Base-by-base conservation (phyloP, 176 grass and related monocot genomes). In the Triticum urartu region DNA sequence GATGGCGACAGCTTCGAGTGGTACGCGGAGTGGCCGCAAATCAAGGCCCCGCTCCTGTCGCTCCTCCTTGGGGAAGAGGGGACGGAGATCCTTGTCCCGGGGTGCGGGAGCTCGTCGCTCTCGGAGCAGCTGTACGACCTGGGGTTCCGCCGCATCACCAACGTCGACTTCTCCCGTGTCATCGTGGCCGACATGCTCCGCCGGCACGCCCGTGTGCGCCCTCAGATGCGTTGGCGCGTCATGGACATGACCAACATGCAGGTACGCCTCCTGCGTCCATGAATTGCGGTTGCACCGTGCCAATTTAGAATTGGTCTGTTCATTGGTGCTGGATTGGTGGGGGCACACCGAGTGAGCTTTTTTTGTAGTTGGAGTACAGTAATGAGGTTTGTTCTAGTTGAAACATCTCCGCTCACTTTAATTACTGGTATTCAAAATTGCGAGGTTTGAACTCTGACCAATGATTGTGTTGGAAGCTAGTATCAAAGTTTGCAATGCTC, bases 201-300 rank as follows among this genome's bases (percentile, higher is more conserved):
- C 64, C 88, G 93, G 28, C 90, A 95, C 54, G 86, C 93, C 14
- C 93, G 96, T 15, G 86, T 83, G 15, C 84, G 91, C 3, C 96
- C 93, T 21, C 93, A 95, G 92, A 98, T 98, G 96, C 87, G 94
- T 8, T 98, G 97, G 97, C 91, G 89, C 38, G 91, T 95, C 75
- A 98, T 98, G 94, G 97, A 98, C 88, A 95, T 98, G 84, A 98
- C 94, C 54, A 66, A 88, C 3, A 89, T 98, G 88, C 94, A 98
- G 90, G 97, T 95, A 83, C 9, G 15, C 7, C 65, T 15, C 59
- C n/a, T 9, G 30, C 32, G 38, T 13, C 38, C 38, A 7, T 30
- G 0, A 56, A 12, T 26, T 48, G 50, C 15, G 11, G 59, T 48
- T 66, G 21, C 43, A 26, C 69, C 40, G 50, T 65, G 52, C 5